Percentiles rank a stretch among this genome's conserved stretches.
These are phyloP conservation scores for Xylariaceae sp. DNA, from an alignment of 2,329 filamentous ascomycete species.

Conservation along the genomic window DNA sequence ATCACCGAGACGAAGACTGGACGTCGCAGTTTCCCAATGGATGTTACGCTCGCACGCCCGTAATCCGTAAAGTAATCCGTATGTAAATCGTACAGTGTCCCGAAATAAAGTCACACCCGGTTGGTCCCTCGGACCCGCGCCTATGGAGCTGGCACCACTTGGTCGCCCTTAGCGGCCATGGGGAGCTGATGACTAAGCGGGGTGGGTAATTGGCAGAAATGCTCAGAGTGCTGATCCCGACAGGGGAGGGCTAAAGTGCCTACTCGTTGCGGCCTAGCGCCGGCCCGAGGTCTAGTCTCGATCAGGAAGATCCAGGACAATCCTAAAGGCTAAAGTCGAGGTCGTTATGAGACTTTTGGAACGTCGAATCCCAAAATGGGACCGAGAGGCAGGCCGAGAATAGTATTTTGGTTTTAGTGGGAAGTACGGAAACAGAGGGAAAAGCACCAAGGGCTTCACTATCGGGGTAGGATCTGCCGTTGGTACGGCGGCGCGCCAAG, in stretches of 20 bases:
- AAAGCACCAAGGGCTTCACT: slow-evolving; percentile 4
- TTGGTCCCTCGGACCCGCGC: too few relatives aligned
- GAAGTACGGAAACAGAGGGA: not conserved
- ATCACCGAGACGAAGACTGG: too few relatives aligned
- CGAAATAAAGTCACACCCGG: too few relatives aligned
- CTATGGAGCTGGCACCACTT: too few relatives aligned
- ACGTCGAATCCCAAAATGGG: slow-evolving; percentile 9
- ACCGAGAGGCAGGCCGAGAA: slow-evolving; percentile 18
- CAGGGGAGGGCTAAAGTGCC: not conserved
- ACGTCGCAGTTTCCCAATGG: too few relatives aligned
- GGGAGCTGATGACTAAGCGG: too few relatives aligned
- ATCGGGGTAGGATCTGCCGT: slow-evolving; percentile 14
- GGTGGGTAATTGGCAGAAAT: too few relatives aligned
- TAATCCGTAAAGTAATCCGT: too few relatives aligned
- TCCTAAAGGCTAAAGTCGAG: not conserved
- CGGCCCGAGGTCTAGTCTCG: not conserved
- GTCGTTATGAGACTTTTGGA: not conserved
- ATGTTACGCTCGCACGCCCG: too few relatives aligned
- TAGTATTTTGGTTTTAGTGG: not conserved
- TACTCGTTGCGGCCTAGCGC: not conserved
- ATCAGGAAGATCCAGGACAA: not conserved
- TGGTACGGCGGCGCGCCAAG: slow-evolving; percentile 2
- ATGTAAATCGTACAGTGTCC: too few relatives aligned
- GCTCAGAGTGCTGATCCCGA: not conserved
- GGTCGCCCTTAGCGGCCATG: too few relatives aligned